Evolutionary conservation across 2,329 filamentous ascomycete genomes (phyloP), one percentile per base, ranked within the genome.

Genomic region (Cercospora sesami): DNA sequence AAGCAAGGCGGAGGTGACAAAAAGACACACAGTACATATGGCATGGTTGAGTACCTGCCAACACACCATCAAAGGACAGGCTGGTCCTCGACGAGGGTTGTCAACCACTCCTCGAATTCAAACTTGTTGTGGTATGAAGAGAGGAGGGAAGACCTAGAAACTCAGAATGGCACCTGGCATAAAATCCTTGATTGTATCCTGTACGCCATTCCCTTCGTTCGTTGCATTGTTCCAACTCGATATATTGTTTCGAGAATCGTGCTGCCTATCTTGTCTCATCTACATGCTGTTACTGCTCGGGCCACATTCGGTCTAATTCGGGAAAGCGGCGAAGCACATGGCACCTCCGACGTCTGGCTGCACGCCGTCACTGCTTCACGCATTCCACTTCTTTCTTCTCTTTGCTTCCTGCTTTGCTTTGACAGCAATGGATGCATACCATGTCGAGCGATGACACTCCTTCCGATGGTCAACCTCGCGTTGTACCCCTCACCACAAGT

Each of bases 381-480:
- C 18, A 48, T 12, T 3, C 45, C 45, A 59, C 21, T n/a, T 30
- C 26, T 31, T 26, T 42, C 33, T 63, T 39, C 31, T 70, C 72
- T 5, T 30, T 8, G 36, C 59, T 48, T 61, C 21, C 18, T 28
- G 10, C 4, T 33, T 30, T 28, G 10, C 4, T 33, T 30, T 2
- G n/a, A 42, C 5, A 62, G 60, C 60, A 33, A 62, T 62, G 60
- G 60, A 62, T 14, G n/a, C 16, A 18, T 16, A 48, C 39, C 26
- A 62, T 62, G 60, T n/a, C 60, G 5, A 36, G 6, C 16, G 60
- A 62, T 21, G 36, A 48, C 60, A 21, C 18, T 30, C 39, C n/a
- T 21, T 31, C 71, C 65, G 71, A 74, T 73, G 70, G 73, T 60
- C 30, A 48, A 28, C 31, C 26, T 5, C 57, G 57, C 66, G 26